Evolutionary conservation across 2,329 filamentous ascomycete species (phyloP).

Genomic region (Talaromyces sp.): DNA sequence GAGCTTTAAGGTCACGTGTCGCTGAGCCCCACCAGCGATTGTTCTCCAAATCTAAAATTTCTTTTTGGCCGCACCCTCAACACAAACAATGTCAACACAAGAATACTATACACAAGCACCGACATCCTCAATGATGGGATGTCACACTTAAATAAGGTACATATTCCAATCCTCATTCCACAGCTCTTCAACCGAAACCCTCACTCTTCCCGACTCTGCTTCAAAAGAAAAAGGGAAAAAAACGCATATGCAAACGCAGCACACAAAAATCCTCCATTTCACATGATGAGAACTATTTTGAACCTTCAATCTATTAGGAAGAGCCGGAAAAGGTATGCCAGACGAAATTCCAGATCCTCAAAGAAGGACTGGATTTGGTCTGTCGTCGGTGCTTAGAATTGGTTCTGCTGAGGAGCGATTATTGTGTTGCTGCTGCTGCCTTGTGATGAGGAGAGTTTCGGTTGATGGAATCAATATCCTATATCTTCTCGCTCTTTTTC

Average conservation of each 20-base stretch:
- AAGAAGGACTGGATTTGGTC: constrained; percentile 20
- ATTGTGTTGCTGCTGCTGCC: background rate
- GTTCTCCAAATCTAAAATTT: background rate
- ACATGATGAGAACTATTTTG: constrained; percentile 44
- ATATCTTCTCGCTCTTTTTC: background rate
- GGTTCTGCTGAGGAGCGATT: constrained; percentile 40
- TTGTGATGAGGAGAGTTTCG: background rate
- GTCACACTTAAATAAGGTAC: background rate
- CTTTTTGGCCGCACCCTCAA: background rate
- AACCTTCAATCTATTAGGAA: constrained; percentile 43
- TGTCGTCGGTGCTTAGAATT: constrained; percentile 48
- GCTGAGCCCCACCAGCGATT: background rate
- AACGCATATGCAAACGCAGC: background rate
- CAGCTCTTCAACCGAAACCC: background rate
- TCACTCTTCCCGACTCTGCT: background rate
- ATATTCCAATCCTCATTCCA: background rate
- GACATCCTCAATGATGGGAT: background rate
- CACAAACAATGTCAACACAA: background rate
- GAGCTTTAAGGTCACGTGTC: background rate
- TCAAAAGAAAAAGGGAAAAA: background rate
- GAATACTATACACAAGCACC: background rate
- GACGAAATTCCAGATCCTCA: constrained; percentile 13
- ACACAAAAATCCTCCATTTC: background rate
- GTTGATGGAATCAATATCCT: background rate
- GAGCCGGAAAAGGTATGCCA: constrained; percentile 49